A percentile compares a stretch with the other conserved stretches of the same genome.
These are phyloP conservation scores for Paraphoma sp. DNA, from an alignment of 2,329 filamentous ascomycete species.

Conservation along the genomic window DNA sequence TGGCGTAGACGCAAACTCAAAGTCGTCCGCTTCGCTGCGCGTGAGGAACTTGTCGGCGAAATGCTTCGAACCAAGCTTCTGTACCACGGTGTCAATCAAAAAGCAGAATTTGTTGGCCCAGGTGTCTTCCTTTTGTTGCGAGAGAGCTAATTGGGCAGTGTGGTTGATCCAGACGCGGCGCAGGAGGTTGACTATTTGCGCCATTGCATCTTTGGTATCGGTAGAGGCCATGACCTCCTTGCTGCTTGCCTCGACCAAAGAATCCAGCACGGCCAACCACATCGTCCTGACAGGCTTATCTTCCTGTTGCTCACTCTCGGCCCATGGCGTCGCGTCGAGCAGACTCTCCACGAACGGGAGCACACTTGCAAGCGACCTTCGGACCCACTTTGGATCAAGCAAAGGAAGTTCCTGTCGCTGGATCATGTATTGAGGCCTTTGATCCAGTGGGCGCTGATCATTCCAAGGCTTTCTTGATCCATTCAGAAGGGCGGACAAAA, in stretches of 20 bases:
- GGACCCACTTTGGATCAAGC: constrained; percentile 86
- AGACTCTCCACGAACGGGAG: constrained; percentile 66
- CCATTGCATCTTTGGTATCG: constrained; percentile 82
- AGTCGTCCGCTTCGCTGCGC: constrained; percentile 64
- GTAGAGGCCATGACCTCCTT: constrained; percentile 91
- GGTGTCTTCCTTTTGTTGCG: constrained; percentile 45
- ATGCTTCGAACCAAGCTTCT: constrained; percentile 56
- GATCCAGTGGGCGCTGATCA: constrained; percentile 72
- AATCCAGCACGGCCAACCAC: constrained; percentile 68
- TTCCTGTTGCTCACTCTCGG: constrained; percentile 36
- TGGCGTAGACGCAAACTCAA: constrained; percentile 70
- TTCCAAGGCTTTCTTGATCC: constrained; percentile 70
- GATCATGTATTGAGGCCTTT: constrained; percentile 53
- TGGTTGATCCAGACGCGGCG: constrained; percentile 71
- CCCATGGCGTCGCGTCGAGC: constrained; percentile 59
- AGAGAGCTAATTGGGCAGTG: constrained; percentile 44
- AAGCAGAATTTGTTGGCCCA: constrained; percentile 60
- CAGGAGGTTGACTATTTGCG: constrained; percentile 72
- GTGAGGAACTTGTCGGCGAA: constrained; percentile 59
- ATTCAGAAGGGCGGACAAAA: constrained; percentile 77
- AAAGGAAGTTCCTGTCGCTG: constrained; percentile 77
- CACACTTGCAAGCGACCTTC: constrained; percentile 71
- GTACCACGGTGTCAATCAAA: constrained; percentile 58
- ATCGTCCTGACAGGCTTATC: constrained; percentile 62
- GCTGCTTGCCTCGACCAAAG: constrained; percentile 70